Base-by-base conservation (phyloP, 352 stramenopile genomes). In the Pythium grandisporangium region DNA sequence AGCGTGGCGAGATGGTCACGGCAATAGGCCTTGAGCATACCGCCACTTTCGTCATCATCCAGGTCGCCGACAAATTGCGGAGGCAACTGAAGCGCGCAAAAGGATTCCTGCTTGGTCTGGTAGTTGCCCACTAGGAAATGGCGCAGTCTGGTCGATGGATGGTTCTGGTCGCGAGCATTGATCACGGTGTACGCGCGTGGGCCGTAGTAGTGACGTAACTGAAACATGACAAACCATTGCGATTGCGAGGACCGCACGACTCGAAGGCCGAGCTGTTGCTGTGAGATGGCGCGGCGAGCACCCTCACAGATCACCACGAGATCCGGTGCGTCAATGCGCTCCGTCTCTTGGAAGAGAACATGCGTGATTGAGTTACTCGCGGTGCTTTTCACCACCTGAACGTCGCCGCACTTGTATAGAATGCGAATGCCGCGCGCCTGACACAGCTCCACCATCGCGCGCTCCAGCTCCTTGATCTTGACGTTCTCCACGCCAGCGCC, bases 381-480 rank as follows among this genome's bases (percentile, higher is more conserved):
- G 4, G 53, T 4, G 2, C 37, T 53, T 3, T 38, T 10, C 0
- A 41, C 10, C 0, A 61, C 38, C 20, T 38, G n/a, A 12, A 62
- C 25, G 23, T 53, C 53, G 6, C 47, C 53, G 13, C 42, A 56
- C 3, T 32, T 25, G 24, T 62, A 62, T 1, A 48, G 27, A n/a
- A 62, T 43, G 14, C 38, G 23, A 19, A 62, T 42, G 2, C 44
- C 44, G 16, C 42, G 42, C 10, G 44, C 37, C 6, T 40, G 33
- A 20, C 47, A 56, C n/a, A 62, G 12, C 29, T 42, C 25, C 7
- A 47, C 53, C 53, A 62, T 57, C n/a, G 53, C 53, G 30, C 51
- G 47, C 17, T 62, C 53, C 13, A 57, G 48, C 24, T 62, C 53
- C 8, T 45, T 44, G 30, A 62, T 57, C 33, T 57, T 49, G 5